phyloP scores from a whole-genome alignment of 345 rosid genomes.

The Garcia nutans region DNA sequence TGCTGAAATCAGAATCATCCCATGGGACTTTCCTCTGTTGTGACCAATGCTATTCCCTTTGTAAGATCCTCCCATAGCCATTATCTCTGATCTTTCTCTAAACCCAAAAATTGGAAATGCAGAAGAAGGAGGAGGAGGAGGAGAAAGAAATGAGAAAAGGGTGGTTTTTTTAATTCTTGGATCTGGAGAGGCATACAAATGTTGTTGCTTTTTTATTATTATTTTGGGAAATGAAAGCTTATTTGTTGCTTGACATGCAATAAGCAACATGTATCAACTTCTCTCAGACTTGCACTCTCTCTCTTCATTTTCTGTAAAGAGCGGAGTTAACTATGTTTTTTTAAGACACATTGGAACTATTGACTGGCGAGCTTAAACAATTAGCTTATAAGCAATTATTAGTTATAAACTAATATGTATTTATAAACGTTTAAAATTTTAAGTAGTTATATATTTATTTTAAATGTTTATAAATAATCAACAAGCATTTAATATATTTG shows the following conservation, averaged over 20 bases:
- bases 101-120: neutral
- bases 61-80: neutral
- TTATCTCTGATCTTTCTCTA: constrained; percentile 5
- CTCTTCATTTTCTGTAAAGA: neutral
- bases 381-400: no score
- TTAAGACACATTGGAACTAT: constrained; percentile 20
- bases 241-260: constrained; percentile 40
- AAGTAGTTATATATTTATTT: no score
- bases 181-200: neutral
- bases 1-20: constrained; percentile 49
- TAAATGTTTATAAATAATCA: no score
- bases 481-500: no score
- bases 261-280: constrained; percentile 29
- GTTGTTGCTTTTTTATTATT: no score
- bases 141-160: neutral
- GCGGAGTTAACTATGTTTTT: constrained; percentile 12
- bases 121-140: neutral
- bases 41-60: constrained; percentile 25
- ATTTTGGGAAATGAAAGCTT: neutral
- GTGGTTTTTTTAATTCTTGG: constrained; percentile 4
- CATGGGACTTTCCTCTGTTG: constrained; percentile 43
- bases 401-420: no score
- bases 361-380: constrained; percentile 24
- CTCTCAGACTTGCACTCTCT: neutral
- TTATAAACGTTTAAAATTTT: no score